Evolutionary conservation across 768 basidiomycete species (phyloP).

Genomic region (Lentinula lateritia): DNA sequence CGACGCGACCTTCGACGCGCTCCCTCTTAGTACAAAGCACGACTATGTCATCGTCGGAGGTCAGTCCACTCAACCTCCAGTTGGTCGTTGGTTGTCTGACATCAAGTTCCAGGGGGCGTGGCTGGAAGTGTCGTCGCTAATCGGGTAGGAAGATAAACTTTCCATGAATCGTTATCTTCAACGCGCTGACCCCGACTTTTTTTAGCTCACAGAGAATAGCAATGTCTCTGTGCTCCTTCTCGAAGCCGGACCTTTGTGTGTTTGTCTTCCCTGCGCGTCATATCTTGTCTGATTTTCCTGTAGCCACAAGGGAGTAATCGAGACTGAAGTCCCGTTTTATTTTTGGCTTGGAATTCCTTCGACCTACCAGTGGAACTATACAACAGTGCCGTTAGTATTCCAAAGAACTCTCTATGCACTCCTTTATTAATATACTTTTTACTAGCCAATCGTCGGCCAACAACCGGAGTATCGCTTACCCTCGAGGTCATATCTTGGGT

Average conservation of each 20-base stretch:
- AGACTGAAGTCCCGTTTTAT: slow-evolving; percentile 2
- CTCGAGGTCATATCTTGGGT: slow-evolving; percentile 18
- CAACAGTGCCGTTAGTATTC: slow-evolving; percentile 13
- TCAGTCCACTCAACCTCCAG: slow-evolving; percentile 6
- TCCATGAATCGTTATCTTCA: too few relatives aligned
- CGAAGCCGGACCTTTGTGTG: slow-evolving; percentile 18
- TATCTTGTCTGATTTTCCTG: not conserved
- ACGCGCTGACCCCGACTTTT: too few relatives aligned
- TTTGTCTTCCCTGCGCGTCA: not conserved
- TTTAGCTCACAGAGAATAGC: slow-evolving; percentile 14
- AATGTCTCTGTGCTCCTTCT: slow-evolving; percentile 18
- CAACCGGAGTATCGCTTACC: slow-evolving; percentile 13
- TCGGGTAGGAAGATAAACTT: not conserved
- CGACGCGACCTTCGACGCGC: not conserved
- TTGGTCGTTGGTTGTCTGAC: not conserved
- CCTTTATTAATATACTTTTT: not conserved
- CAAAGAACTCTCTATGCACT: slow-evolving; percentile 12
- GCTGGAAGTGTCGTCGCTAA: slow-evolving; percentile 23
- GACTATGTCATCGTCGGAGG: slow-evolving; percentile 28
- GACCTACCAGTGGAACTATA: slow-evolving; percentile 21
- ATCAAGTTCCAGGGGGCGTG: slow-evolving; percentile 17
- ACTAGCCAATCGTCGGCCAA: not conserved
- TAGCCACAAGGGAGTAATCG: slow-evolving; percentile 15
- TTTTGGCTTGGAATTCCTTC: not conserved
- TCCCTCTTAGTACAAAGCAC: slow-evolving; percentile 10